Base-by-base conservation (phyloP, 768 basidiomycete species). In the Rhodotorula graminis region DNA sequence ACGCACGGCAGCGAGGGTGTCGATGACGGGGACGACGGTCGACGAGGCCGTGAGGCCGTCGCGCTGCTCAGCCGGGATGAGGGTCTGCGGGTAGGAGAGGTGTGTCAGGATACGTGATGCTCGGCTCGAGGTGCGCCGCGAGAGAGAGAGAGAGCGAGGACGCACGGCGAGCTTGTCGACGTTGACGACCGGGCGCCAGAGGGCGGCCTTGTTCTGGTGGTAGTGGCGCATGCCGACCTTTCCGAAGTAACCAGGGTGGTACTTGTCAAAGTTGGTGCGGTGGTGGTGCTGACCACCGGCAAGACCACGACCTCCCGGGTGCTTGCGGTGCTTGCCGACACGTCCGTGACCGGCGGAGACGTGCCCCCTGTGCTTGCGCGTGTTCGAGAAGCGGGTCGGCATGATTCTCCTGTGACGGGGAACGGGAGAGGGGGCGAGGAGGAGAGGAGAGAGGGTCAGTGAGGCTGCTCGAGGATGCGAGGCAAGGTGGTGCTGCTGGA, bases 271-370 rank as follows among this genome's bases (percentile, higher is more conserved):
- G 71, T 79, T 79, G 73, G 75, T 80, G 53, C 79, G 85, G 89
- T 99, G 96, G 87, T 99, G 96, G 85, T 98, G 95, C 84, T 88
- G 86, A 88, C 96, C 96, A 92, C 96, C 96, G 85, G 93, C 83
- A 81, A 98, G 91, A 96, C 96, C 96, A 84, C 96, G 92, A 91
- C 96, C 96, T 85, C 96, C 96, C 68, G 96, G 96, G 82, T 97
- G 95, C 84, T 76, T 98, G 83, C 96, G 91, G 88, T 99, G 96
- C 88, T 98, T 98, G 79, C 96, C 96, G 81, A 99, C 92, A 90
- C 96, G 95, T 83, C 96, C 96, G 84, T 98, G 90, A 85, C 96
- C 96, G 82, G 94, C 93, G 78, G 95, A 99, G 79, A 99, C 94
- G 86, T 98, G 94, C 80, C 95, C 95, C 81, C 95, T 88, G 85